A percentile compares a stretch with the other conserved stretches of the same genome.
phyloP scores from a whole-genome alignment of 2,329 filamentous ascomycete genomes.

The Diaporthe velutina region DNA sequence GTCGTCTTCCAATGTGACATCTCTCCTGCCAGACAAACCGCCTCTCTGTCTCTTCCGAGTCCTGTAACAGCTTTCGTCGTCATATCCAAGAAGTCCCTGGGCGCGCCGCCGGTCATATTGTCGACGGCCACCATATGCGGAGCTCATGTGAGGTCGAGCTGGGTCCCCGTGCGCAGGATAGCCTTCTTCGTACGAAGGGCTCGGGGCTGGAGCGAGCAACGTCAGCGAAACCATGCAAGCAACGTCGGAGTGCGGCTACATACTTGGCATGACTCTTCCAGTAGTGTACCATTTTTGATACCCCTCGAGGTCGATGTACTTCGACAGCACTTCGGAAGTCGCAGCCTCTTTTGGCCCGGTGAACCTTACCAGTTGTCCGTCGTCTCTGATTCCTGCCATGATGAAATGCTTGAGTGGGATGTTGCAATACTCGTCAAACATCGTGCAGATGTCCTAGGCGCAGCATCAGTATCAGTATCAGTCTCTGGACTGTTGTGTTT shows the following conservation, averaged over 20 bases:
- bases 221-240: background rate
- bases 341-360: slow-evolving; percentile 53
- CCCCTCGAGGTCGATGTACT: slow-evolving; percentile 40
- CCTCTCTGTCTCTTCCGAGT: slow-evolving; percentile 54
- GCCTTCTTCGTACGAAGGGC: slow-evolving; percentile 41
- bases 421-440: slow-evolving; percentile 64
- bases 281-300: slow-evolving; percentile 38
- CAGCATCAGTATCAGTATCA: slow-evolving; percentile 28
- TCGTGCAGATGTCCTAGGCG: slow-evolving; percentile 62
- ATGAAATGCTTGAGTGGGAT: slow-evolving; percentile 67
- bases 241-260: slow-evolving; percentile 44
- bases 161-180: slow-evolving; percentile 41
- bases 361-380: slow-evolving; percentile 60
- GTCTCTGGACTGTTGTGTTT: background rate
- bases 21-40: slow-evolving; percentile 49
- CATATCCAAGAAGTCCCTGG: slow-evolving; percentile 42
- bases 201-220: slow-evolving; percentile 32
- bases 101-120: slow-evolving; percentile 46
- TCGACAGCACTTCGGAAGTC: slow-evolving; percentile 42
- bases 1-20: slow-evolving; percentile 54
- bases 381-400: slow-evolving; percentile 63
- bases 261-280: slow-evolving; percentile 37
- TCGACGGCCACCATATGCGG: slow-evolving; percentile 44
- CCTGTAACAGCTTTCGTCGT: slow-evolving; percentile 48
- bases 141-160: slow-evolving; percentile 40